Evolutionary conservation across 441 rosid genomes (phyloP), one percentile per base, ranked within the genome.

Genomic region (Pelargonium fulgidum): DNA sequence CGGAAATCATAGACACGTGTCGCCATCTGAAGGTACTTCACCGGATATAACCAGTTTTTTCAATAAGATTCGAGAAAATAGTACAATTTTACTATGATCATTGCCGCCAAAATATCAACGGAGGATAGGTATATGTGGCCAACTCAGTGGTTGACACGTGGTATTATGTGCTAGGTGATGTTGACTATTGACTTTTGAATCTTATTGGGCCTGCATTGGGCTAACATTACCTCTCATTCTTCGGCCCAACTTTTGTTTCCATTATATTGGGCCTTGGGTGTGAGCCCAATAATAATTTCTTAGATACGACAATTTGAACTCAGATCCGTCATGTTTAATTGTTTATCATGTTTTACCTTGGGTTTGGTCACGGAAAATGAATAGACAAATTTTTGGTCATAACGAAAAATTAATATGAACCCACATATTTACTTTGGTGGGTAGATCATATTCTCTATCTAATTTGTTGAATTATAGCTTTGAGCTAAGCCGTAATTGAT

Each of bases 21-120:
- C 63, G 80, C 72, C 58, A 14, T 33, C 12, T 1, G 75, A 59
- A 68, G 64, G 74, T 59, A 4, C 39, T 76, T 82, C 72, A 89
- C 92, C 78, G 85, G 81, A 74, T 77, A 73, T 64, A 71, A 71
- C 87, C 86, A 83, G 90, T 84, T 7, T 52, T 14, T 29, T 0
- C 3, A 29, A 52, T 14, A 6, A 14, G 19, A 7, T 52, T 52
- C 19, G 59, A 14, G 5, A 52, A n/a, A 19, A 16, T 7, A 52
- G 59, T 52, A 20, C 20, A 7, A 52, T 4, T 52, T 52, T 52
- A 14, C 8, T 19, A 52, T 14, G 59, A 52, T 52, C 59, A 52
- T 52, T 52, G 19, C 59, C 59, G 59, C 59, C 59, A 52, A 52
- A 52, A 14, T 14, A 52, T 52, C 59, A 14, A 52, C 59, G 59